A percentile compares a stretch with the other conserved stretches of the same genome.
Conservation (phyloP, 1,284 basidiomycete genomes). For the Cryptococcus sp. region DNA sequence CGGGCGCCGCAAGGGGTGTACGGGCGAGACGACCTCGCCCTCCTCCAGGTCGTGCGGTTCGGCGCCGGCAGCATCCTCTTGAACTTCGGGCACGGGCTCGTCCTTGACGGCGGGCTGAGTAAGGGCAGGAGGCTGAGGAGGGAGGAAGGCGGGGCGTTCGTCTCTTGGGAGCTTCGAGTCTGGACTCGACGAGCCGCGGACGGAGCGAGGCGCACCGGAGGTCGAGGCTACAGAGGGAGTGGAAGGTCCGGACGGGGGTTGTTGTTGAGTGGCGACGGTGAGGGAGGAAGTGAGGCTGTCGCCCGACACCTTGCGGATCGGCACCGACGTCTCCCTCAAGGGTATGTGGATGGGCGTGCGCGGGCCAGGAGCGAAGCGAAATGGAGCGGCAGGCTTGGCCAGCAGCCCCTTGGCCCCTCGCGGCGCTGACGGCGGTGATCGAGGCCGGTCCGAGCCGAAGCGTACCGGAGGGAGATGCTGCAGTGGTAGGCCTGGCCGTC, state of each 20-base stretch:
- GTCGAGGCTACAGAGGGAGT: slow-evolving; percentile 14
- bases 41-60: slow-evolving; percentile 39
- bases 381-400: no score
- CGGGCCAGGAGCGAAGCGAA: no score
- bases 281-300: slow-evolving; percentile 1
- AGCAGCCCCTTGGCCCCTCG: slow-evolving; percentile 2
- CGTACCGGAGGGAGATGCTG: not conserved
- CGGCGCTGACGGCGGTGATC: slow-evolving; percentile 18
- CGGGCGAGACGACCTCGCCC: slow-evolving; percentile 44
- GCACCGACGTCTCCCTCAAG: no score
- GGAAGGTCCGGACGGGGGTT: slow-evolving; percentile 5
- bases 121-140: slow-evolving; percentile 1
- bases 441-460: slow-evolving; percentile 6
- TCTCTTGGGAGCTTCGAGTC: slow-evolving; percentile 11
- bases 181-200: slow-evolving; percentile 33
- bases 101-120: not conserved
- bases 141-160: slow-evolving; percentile 5
- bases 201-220: slow-evolving; percentile 27
- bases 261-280: slow-evolving; percentile 3
- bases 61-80: slow-evolving; percentile 1
- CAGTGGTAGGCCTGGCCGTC: not conserved
- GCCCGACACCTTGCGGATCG: no score
- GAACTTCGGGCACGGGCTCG: not conserved
- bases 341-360: no score
- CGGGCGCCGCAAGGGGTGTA: slow-evolving; percentile 17